A percentile compares a stretch with the other conserved stretches of the same genome.
phyloP scores from a whole-genome alignment of 495 filamentous ascomycete genomes.

The Bacidia rubella region DNA sequence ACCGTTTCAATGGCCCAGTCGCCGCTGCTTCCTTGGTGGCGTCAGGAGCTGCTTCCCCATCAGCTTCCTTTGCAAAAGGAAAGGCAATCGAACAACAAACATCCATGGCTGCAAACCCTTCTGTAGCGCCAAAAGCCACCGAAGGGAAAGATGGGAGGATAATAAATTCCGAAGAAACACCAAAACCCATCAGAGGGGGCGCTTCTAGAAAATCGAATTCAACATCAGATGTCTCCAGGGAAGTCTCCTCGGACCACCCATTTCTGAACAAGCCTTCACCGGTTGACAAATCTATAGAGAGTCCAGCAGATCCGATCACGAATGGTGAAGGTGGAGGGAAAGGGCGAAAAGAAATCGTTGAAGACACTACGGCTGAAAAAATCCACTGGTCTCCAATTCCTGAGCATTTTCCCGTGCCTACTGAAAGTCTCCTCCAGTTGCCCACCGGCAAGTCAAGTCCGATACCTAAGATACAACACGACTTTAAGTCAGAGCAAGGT shows the following conservation, averaged over 20 bases:
- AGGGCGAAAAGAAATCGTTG: slow-evolving; percentile 30
- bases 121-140: not conserved
- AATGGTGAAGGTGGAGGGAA: slow-evolving; percentile 21
- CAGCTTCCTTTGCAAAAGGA: not conserved
- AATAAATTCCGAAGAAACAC: not conserved
- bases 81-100: not conserved
- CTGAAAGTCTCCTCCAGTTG: slow-evolving; percentile 55
- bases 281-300: slow-evolving; percentile 6
- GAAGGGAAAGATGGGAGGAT: not conserved
- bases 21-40: slow-evolving; percentile 3
- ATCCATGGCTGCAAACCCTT: not conserved
- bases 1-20: slow-evolving; percentile 7
- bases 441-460: slow-evolving; percentile 54
- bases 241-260: not conserved
- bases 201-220: not conserved
- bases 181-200: not conserved
- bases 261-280: slow-evolving; percentile 2
- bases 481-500: slow-evolving; percentile 49
- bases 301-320: slow-evolving; percentile 12
- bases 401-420: slow-evolving; percentile 62
- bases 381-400: slow-evolving; percentile 57
- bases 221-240: not conserved
- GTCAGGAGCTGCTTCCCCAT: not conserved
- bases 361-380: slow-evolving; percentile 23
- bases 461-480: slow-evolving; percentile 65